These are phyloP conservation scores for Boletus edulis DNA, from an alignment of 768 basidiomycete genomes.

Conservation along the genomic window DNA sequence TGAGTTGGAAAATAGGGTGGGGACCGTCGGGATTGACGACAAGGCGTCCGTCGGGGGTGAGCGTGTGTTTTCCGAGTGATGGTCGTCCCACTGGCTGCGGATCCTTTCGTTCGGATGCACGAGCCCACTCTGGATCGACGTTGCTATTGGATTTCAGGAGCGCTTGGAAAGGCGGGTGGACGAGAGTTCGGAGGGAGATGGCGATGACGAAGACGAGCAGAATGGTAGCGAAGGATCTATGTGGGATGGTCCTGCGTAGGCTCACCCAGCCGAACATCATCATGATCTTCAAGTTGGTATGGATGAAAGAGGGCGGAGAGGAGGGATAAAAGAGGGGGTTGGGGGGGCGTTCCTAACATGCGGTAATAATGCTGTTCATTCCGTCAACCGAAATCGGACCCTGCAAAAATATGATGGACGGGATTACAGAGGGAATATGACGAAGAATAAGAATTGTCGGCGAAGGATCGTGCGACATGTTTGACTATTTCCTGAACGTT, in stretches of 20 bases:
- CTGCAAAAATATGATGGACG: too few relatives aligned
- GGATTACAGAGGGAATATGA: too few relatives aligned
- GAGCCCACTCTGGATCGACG: background rate
- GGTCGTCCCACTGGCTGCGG: too few relatives aligned
- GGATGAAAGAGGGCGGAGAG: background rate
- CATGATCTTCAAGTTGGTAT: background rate
- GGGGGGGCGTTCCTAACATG: too few relatives aligned
- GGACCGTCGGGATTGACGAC: constrained; percentile 33
- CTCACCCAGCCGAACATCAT: too few relatives aligned
- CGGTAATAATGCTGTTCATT: too few relatives aligned
- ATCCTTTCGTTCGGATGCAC: background rate
- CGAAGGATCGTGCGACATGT: too few relatives aligned
- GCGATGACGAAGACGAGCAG: background rate
- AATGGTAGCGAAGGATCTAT: background rate
- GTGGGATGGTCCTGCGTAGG: background rate
- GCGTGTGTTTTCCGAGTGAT: constrained; percentile 17
- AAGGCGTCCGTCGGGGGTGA: constrained; percentile 31
- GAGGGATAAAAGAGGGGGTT: too few relatives aligned
- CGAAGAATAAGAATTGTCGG: too few relatives aligned
- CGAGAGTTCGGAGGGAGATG: background rate
- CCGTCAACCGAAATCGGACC: too few relatives aligned
- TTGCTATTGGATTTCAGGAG: too few relatives aligned
- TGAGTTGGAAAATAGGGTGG: constrained; percentile 40
- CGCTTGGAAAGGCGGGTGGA: background rate
- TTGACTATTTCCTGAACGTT: too few relatives aligned